Evolutionary conservation across 2,329 filamentous ascomycete species (phyloP).

Genomic region (Penicillium sp.): DNA sequence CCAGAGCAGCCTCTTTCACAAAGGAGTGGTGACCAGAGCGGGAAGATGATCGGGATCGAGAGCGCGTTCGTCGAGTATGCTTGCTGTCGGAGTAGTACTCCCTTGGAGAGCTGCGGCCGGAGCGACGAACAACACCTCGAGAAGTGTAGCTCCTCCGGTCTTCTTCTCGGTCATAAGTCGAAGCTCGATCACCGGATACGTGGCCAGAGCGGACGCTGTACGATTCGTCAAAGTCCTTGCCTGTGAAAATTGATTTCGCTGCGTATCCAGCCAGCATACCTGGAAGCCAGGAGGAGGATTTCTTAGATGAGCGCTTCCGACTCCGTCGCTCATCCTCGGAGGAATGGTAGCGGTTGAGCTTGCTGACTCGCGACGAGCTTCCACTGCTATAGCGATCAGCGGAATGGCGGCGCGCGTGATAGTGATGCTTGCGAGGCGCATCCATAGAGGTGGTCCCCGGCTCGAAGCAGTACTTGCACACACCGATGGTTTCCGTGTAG

Average conservation of each 20-base stretch:
- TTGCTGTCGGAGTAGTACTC: conserved; percentile 40
- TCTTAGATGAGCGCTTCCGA: conserved; percentile 50
- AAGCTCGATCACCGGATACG: conserved; percentile 34
- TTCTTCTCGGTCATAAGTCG: conserved; percentile 35
- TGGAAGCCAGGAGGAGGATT: conserved; percentile 55
- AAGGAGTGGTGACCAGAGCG: conserved; percentile 32
- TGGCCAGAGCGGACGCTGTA: conserved; percentile 62
- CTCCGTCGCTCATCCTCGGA: conserved; percentile 55
- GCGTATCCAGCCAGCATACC: conserved; percentile 60
- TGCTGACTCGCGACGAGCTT: conserved; percentile 55
- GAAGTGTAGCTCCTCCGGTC: conserved; percentile 50
- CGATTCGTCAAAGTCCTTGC: conserved; percentile 62
- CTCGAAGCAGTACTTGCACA: conserved; percentile 68
- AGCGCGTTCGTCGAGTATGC: conserved; percentile 42
- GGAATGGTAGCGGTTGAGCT: conserved; percentile 61
- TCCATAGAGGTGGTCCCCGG: conserved; percentile 59
- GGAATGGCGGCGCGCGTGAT: conserved; percentile 50
- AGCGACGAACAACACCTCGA: conserved; percentile 43
- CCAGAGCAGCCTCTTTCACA: conserved; percentile 41
- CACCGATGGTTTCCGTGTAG: conserved; percentile 68
- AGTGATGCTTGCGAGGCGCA: conserved; percentile 65
- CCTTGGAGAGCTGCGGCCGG: conserved; percentile 36
- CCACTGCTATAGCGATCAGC: conserved; percentile 49
- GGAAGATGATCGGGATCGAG: conserved; percentile 49
- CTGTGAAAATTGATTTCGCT: conserved; percentile 57